These are phyloP conservation scores for Trichoderma koningiopsis DNA, from an alignment of 2,329 filamentous ascomycete genomes.

Conservation along the genomic window DNA sequence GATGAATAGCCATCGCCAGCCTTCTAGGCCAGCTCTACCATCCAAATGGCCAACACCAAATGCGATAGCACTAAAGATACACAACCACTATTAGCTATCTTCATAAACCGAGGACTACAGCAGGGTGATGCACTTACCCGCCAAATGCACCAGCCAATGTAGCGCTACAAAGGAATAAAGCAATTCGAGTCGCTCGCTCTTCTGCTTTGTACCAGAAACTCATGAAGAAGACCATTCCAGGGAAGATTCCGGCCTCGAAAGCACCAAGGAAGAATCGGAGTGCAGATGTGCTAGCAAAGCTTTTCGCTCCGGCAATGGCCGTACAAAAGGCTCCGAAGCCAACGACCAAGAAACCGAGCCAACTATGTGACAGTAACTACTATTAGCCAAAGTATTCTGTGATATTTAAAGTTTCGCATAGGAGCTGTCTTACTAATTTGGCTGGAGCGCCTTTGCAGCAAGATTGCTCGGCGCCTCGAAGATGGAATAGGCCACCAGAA, in stretches of 20 bases:
- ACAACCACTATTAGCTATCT: not conserved
- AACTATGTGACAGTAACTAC: too few species aligned
- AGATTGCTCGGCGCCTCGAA: constrained; percentile 10
- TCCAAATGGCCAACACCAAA: constrained; percentile 5
- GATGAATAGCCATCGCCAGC: constrained; percentile 3
- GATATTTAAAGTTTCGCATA: too few species aligned
- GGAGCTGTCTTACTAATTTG: too few species aligned
- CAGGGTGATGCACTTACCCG: not conserved
- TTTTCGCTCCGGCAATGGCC: constrained; percentile 1
- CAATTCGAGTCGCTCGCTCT: constrained; percentile 4
- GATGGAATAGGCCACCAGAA: not conserved
- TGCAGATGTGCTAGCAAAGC: constrained; percentile 1
- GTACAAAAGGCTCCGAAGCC: constrained; percentile 14
- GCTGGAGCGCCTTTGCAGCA: constrained; percentile 4
- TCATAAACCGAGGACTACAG: not conserved
- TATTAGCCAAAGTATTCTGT: too few species aligned
- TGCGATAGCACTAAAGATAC: not conserved
- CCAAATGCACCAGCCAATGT: constrained; percentile 10
- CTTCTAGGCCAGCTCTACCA: not conserved
- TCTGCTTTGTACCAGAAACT: constrained; percentile 16
- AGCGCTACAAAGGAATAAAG: not conserved
- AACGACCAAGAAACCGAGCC: constrained; percentile 11
- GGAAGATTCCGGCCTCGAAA: not conserved
- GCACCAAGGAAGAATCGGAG: constrained; percentile 7
- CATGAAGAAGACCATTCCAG: constrained; percentile 12